Evolutionary conservation across 176 grass and related monocot species (phyloP).

Genomic region (Cenchrus fungigraminus): DNA sequence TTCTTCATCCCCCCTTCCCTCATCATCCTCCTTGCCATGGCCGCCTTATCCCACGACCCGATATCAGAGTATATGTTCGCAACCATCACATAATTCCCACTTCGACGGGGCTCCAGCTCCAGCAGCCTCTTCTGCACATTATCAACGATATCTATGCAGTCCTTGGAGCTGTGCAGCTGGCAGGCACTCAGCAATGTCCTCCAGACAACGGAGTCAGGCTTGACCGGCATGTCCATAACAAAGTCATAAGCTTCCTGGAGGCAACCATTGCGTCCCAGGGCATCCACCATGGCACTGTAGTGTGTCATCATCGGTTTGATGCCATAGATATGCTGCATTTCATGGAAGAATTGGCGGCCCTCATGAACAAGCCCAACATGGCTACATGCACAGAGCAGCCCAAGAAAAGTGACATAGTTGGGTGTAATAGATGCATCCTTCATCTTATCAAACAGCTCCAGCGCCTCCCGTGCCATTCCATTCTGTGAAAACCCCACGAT

Average conservation of each 20-base stretch:
- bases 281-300: slow-evolving; percentile 70
- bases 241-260: slow-evolving; percentile 66
- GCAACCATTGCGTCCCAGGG: slow-evolving; percentile 46
- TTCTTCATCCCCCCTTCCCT: slow-evolving; percentile 68
- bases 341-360: slow-evolving; percentile 47
- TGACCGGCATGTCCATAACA: slow-evolving; percentile 38
- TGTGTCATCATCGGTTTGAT: slow-evolving; percentile 62
- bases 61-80: slow-evolving; percentile 56
- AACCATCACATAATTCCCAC: slow-evolving; percentile 58
- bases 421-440: slow-evolving; percentile 29
- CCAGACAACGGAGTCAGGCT: slow-evolving; percentile 54
- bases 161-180: slow-evolving; percentile 60
- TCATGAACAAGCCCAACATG: slow-evolving; percentile 55
- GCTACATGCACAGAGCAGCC: slow-evolving; percentile 55
- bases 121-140: slow-evolving; percentile 56
- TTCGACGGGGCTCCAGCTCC: slow-evolving; percentile 52
- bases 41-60: slow-evolving; percentile 57
- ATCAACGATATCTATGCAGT: slow-evolving; percentile 38
- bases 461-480: slow-evolving; percentile 30
- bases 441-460: slow-evolving; percentile 56
- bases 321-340: slow-evolving; percentile 51
- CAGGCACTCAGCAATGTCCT: slow-evolving; percentile 59
- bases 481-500: slow-evolving; percentile 63
- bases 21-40: slow-evolving; percentile 48
- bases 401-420: slow-evolving; percentile 67